Evolutionary conservation across 495 filamentous ascomycete species (phyloP).

Genomic region (Penicillium mononematosum): DNA sequence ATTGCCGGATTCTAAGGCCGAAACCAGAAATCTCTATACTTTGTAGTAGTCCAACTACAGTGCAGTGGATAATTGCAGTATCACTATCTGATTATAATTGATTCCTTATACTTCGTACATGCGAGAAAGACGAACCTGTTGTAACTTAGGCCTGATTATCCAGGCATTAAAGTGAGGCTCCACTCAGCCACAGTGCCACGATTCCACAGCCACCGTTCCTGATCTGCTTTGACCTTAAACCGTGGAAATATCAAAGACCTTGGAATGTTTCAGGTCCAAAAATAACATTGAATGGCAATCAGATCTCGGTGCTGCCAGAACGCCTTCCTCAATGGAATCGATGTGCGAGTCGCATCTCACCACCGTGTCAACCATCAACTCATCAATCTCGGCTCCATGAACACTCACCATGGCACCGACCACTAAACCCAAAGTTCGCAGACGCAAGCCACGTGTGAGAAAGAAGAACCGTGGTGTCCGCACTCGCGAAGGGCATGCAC

Average conservation of each 20-base stretch:
- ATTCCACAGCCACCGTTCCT: conserved; percentile 2
- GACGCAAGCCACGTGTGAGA: conserved; percentile 6
- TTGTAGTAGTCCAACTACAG: background rate
- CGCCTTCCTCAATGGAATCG: background rate
- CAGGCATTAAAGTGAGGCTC: background rate
- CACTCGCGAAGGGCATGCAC: conserved; percentile 1
- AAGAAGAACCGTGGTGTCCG: background rate
- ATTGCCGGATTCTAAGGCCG: background rate
- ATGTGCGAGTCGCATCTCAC: background rate
- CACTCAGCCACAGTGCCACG: conserved; percentile 6
- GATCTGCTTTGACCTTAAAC: conserved; percentile 3
- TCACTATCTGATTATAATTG: background rate
- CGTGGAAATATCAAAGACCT: conserved; percentile 4
- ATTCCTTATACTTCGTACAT: background rate
- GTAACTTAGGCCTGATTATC: background rate
- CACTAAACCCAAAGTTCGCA: conserved; percentile 12
- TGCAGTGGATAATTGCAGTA: background rate
- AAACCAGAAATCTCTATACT: background rate
- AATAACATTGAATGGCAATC: background rate
- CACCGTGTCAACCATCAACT: conserved; percentile 5
- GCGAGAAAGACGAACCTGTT: background rate
- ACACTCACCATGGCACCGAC: conserved; percentile 10
- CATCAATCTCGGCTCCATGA: conserved; percentile 1
- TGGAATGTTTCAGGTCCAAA: conserved; percentile 1
- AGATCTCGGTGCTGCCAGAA: background rate